phyloP scores from a whole-genome alignment of 1,139 yeast genomes.

The Lodderomyces pseudojiufengensis region DNA sequence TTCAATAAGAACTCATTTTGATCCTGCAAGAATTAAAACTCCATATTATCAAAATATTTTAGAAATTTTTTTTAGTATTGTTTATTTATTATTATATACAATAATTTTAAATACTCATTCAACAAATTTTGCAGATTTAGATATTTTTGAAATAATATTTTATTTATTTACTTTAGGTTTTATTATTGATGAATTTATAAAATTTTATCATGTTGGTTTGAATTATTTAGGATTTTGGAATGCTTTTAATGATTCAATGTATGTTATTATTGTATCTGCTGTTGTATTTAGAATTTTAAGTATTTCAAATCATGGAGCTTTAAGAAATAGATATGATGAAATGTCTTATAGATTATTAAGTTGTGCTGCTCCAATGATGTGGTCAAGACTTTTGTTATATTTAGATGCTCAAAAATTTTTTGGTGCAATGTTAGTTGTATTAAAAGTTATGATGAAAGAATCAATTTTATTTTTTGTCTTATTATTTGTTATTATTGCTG shows the following conservation, averaged over 20 bases:
- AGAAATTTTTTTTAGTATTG: slow-evolving; percentile 64
- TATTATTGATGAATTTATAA: slow-evolving; percentile 61
- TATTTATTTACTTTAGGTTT: slow-evolving; percentile 67
- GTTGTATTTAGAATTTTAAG: slow-evolving; percentile 57
- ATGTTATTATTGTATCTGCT: slow-evolving; percentile 50
- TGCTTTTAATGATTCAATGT: slow-evolving; percentile 71
- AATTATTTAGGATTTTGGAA: slow-evolving; percentile 77
- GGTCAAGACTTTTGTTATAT: slow-evolving; percentile 73
- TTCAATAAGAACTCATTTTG: slow-evolving; percentile 61
- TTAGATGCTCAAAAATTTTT: slow-evolving; percentile 79
- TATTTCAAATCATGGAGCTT: slow-evolving; percentile 26
- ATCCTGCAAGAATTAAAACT: slow-evolving; percentile 79
- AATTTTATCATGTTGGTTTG: slow-evolving; percentile 73
- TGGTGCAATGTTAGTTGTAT: slow-evolving; percentile 84
- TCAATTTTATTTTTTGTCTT: slow-evolving; percentile 75
- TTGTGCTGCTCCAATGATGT: slow-evolving; percentile 82
- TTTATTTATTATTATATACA: slow-evolving; percentile 62
- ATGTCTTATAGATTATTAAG: slow-evolving; percentile 70
- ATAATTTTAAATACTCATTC: slow-evolving; percentile 55
- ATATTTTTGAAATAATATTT: slow-evolving; percentile 50
- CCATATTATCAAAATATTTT: slow-evolving; percentile 77
- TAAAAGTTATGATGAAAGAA: slow-evolving; percentile 84
- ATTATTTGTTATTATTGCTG: slow-evolving; percentile 65
- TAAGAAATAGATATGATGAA: slow-evolving; percentile 48
- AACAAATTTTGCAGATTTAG: slow-evolving; percentile 29